Percentiles rank a stretch among this genome's conserved stretches.
Conservation (phyloP, 768 basidiomycete species). For the Multifurca ochricompacta region DNA sequence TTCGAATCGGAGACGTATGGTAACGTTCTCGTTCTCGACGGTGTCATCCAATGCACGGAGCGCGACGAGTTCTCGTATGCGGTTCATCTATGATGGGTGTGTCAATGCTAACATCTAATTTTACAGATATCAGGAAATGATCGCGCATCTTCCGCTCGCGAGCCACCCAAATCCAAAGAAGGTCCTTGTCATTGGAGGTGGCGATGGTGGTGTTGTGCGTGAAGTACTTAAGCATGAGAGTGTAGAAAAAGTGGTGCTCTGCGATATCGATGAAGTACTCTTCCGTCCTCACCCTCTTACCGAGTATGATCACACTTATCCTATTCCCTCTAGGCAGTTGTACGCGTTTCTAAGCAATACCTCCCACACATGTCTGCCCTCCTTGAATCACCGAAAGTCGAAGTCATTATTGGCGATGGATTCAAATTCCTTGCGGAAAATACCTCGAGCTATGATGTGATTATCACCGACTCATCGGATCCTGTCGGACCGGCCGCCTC, state of each 20-base stretch:
- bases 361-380: slow-evolving; percentile 92
- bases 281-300: slow-evolving; percentile 1
- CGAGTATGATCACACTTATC: not conserved
- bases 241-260: slow-evolving; percentile 88
- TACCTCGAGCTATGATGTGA: slow-evolving; percentile 85
- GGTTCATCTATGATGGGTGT: not conserved
- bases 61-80: slow-evolving; percentile 97
- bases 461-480: slow-evolving; percentile 98
- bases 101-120: not conserved
- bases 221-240: slow-evolving; percentile 92
- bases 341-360: slow-evolving; percentile 87
- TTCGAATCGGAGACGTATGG: slow-evolving; percentile 95
- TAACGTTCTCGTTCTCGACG: slow-evolving; percentile 94
- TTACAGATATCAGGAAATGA: slow-evolving; percentile 95
- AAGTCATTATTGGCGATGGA: slow-evolving; percentile 85
- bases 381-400: slow-evolving; percentile 72
- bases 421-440: slow-evolving; percentile 94
- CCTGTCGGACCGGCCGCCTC: slow-evolving; percentile 92
- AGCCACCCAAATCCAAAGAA: slow-evolving; percentile 94
- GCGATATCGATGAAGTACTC: slow-evolving; percentile 91
- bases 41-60: slow-evolving; percentile 95
- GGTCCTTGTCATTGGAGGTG: slow-evolving; percentile 96
- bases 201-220: slow-evolving; percentile 96
- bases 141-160: slow-evolving; percentile 91
- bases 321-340: slow-evolving; percentile 57